Evolutionary conservation across 2,329 filamentous ascomycete genomes (phyloP).

Genomic region (Epichloe festucae): DNA sequence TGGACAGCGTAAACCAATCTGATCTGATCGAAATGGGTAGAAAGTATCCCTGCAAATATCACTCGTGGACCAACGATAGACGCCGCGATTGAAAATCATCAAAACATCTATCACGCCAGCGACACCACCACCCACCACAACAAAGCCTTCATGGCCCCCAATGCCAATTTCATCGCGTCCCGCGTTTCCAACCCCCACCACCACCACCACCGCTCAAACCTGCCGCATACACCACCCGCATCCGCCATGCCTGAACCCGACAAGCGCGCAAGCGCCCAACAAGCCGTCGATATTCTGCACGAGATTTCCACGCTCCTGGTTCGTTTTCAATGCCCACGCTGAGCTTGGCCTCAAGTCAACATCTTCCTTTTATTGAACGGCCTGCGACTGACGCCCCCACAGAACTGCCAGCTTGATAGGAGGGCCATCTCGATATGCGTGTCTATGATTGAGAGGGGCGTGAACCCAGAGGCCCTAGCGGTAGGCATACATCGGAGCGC

Average conservation of each 20-base stretch:
- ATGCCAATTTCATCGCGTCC: background rate
- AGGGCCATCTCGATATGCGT: slow-evolving; percentile 89
- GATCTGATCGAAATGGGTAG: too few species aligned
- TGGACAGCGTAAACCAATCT: too few species aligned
- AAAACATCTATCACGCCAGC: background rate
- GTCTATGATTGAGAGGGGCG: slow-evolving; percentile 91
- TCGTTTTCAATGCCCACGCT: slow-evolving; percentile 19
- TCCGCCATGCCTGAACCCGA: slow-evolving; percentile 35
- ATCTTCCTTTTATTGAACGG: background rate
- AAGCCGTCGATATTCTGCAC: slow-evolving; percentile 71
- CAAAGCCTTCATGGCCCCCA: too few species aligned
- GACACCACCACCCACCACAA: background rate
- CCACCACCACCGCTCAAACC: slow-evolving; percentile 1
- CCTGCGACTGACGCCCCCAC: slow-evolving; percentile 4
- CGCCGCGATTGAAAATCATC: too few species aligned
- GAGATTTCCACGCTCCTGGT: slow-evolving; percentile 86
- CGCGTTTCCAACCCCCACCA: background rate
- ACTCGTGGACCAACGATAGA: too few species aligned
- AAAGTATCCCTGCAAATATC: too few species aligned
- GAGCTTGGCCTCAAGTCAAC: background rate
- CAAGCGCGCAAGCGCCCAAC: slow-evolving; percentile 65
- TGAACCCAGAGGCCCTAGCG: slow-evolving; percentile 88
- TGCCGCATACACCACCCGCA: background rate
- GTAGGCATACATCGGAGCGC: slow-evolving; percentile 39
- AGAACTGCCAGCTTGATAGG: slow-evolving; percentile 92